phyloP scores from a whole-genome alignment of 2,329 filamentous ascomycete genomes.

The Rutstroemia sp. region DNA sequence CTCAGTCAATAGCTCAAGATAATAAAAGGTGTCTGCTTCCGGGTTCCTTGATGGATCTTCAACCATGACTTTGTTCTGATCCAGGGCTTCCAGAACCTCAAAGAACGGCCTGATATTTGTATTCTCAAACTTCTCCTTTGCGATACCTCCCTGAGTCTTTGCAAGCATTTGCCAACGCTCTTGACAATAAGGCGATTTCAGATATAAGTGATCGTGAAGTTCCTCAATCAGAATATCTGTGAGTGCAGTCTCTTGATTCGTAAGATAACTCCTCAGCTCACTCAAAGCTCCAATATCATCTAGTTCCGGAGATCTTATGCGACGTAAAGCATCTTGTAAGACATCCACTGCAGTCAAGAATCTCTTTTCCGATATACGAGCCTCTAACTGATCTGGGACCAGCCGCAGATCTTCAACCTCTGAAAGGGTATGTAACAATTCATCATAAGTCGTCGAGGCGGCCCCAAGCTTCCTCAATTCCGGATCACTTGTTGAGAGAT shows the following conservation, averaged over 20 bases:
- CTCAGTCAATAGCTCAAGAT: constrained; percentile 81
- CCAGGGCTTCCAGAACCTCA: constrained; percentile 51
- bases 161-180: constrained; percentile 85
- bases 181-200: constrained; percentile 96
- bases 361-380: constrained; percentile 90
- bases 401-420: constrained; percentile 82
- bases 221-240: constrained; percentile 97
- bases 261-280: constrained; percentile 80
- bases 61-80: constrained; percentile 54
- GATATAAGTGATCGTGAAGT: constrained; percentile 90
- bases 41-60: constrained; percentile 92
- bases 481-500: constrained; percentile 77
- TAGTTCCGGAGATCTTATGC: constrained; percentile 79
- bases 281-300: constrained; percentile 84
- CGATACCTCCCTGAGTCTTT: constrained; percentile 50
- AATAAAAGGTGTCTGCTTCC: constrained; percentile 91
- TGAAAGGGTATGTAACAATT: constrained; percentile 73
- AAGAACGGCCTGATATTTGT: constrained; percentile 46
- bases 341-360: constrained; percentile 91
- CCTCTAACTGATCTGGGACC: constrained; percentile 87
- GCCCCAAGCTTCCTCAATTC: constrained; percentile 86
- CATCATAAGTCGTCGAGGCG: constrained; percentile 84
- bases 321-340: constrained; percentile 76
- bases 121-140: constrained; percentile 37
- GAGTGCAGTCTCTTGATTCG: constrained; percentile 84